Evolutionary conservation across 2,329 filamentous ascomycete genomes (phyloP), one percentile per base, ranked within the genome.

Genomic region (Sporothrix schenckii): DNA sequence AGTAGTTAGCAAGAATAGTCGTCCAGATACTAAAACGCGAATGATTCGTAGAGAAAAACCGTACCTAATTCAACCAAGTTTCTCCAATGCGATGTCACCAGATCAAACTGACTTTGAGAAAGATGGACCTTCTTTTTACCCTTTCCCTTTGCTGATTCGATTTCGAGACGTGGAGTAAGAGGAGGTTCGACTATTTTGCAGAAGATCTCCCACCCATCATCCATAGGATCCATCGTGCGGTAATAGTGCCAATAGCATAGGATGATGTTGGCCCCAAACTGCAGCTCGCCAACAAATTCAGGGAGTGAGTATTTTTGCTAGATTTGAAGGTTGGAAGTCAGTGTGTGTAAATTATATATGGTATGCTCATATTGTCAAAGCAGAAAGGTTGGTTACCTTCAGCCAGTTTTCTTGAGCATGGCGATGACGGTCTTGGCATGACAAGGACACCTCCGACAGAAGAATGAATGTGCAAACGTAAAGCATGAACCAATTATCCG

Each of bases 171-270:
- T 1, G 72, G 69, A 11, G n/a, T 34, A 3, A 34, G 30, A 11
- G 21, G 54, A 1, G 67, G 71, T 16, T 71, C 58, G 24, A 74
- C 61, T 2, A 73, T 70, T 30, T 73, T 66, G 60, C 73, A 74
- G 6, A 74, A 72, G 27, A 78, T 77, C 5, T 72, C 72, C 21
- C 72, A 72, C 6, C 75, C 76, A 0, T 78, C 79, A 44, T 78
- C 72, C 47, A 75, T 72, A 10, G 84, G 73, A 19, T 73, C 71
- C 70, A 72, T 74, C 44, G 78, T 79, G 70, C 81, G 83, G 75
- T 81, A 86, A 73, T 86, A 86, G 65, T 84, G 82, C 85, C 85
- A 86, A 68, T 85, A 78, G 13, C 78, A 76, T 1, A 86, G 80
- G 39, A 86, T 76, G 67, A 81, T 81, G 66, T 82, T 84, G 39